Conservation (phyloP, 2,329 filamentous ascomycete species). For the Botryosphaeria agaves region DNA sequence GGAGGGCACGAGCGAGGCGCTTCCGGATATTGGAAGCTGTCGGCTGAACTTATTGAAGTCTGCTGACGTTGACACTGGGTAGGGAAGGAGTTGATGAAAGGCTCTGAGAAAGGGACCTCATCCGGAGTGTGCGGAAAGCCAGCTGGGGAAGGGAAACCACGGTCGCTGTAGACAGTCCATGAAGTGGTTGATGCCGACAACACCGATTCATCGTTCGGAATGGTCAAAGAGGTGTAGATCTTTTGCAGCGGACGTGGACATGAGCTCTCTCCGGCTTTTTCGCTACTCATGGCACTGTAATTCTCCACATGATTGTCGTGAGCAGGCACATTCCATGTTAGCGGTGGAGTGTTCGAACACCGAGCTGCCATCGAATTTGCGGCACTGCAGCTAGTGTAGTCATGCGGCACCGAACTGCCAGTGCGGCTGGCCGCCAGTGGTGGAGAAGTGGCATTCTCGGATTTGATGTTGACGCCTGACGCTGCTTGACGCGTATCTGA, state of each 20-base stretch:
- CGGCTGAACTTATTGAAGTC: constrained; percentile 19
- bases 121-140: constrained; percentile 30
- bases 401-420: too few species aligned
- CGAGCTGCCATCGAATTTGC: constrained; percentile 15
- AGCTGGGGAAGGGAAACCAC: constrained; percentile 28
- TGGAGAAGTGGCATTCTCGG: too few species aligned
- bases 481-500: too few species aligned
- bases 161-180: constrained; percentile 28
- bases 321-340: constrained; percentile 20
- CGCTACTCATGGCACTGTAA: constrained; percentile 16
- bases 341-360: too few species aligned
- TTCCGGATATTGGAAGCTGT: constrained; percentile 17
- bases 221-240: constrained; percentile 22
- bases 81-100: constrained; percentile 16
- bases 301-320: constrained; percentile 20
- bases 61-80: constrained; percentile 16
- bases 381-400: constrained; percentile 7
- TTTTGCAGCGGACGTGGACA: constrained; percentile 22
- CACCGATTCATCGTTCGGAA: constrained; percentile 22
- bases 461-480: too few species aligned
- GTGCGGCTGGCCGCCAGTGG: too few species aligned
- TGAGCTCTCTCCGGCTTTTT: constrained; percentile 19
- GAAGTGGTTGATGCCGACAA: constrained; percentile 28
- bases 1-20: constrained; percentile 17
- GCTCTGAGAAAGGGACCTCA: constrained; percentile 22